Conservation (phyloP, 2,329 filamentous ascomycete species). For the Dendrostoma leiphaemia region DNA sequence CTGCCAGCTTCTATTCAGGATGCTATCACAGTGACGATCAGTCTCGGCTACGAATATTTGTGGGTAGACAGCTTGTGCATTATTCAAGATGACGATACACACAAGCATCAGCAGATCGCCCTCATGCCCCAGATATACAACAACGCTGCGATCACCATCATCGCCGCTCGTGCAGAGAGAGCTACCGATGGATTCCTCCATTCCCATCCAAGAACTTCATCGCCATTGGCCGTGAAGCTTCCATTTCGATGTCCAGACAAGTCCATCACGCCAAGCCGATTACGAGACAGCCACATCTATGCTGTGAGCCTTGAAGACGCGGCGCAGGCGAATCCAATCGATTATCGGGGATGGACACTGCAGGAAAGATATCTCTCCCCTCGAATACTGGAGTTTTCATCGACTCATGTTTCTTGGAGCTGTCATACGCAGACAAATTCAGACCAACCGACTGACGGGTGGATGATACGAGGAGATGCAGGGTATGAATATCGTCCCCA, state of each 20-base stretch:
- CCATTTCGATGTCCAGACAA: neutral
- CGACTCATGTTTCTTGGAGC: neutral
- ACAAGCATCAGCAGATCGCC: neutral
- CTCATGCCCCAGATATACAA: neutral
- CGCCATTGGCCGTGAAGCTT: neutral
- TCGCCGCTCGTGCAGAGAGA: neutral
- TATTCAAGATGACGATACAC: neutral
- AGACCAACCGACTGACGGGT: neutral
- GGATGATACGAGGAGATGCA: too few relatives aligned
- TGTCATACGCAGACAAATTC: neutral
- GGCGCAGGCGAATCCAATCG: neutral
- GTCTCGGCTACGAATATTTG: neutral
- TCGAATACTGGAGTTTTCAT: neutral
- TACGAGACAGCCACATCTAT: neutral
- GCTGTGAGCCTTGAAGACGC: neutral
- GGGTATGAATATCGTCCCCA: too few relatives aligned
- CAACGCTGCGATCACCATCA: neutral
- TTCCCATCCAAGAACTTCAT: neutral
- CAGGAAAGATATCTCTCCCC: neutral
- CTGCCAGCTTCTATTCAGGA: conserved; percentile 2
- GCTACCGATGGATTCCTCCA: neutral
- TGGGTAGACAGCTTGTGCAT: conserved; percentile 9
- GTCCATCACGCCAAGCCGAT: too few relatives aligned
- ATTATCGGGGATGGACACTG: neutral
- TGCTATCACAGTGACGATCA: neutral